phyloP scores from a whole-genome alignment of 495 filamentous ascomycete species.

The Penicillium odoratum region DNA sequence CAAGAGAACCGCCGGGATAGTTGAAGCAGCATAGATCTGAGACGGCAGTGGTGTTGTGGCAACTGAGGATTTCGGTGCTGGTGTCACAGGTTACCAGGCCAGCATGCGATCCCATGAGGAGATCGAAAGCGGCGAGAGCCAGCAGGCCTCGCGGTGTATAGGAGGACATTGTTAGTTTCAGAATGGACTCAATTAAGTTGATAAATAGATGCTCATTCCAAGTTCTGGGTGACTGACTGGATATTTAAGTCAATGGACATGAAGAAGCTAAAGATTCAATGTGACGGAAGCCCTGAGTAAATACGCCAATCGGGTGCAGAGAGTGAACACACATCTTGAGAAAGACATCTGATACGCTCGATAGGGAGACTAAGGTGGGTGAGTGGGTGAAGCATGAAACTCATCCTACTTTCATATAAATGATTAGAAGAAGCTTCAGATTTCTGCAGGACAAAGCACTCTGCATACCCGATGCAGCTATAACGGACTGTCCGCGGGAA shows the following conservation, averaged over 20 bases:
- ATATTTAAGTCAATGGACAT: background rate
- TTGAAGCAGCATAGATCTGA: conserved; percentile 70
- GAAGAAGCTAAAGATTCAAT: background rate
- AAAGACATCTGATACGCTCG: background rate
- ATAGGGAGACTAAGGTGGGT: background rate
- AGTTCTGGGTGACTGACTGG: background rate
- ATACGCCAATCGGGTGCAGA: background rate
- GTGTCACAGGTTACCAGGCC: conserved; percentile 22
- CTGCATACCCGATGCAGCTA: background rate
- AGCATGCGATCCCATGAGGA: conserved; percentile 19
- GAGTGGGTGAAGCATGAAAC: background rate
- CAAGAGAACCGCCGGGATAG: conserved; percentile 64
- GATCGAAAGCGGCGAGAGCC: conserved; percentile 23
- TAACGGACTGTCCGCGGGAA: background rate
- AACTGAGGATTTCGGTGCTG: conserved; percentile 29
- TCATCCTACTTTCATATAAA: background rate
- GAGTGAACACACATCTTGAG: background rate
- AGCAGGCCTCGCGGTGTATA: conserved; percentile 17
- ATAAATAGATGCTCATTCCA: background rate
- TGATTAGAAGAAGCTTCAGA: background rate
- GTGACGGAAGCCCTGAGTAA: background rate
- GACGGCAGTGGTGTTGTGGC: conserved; percentile 29
- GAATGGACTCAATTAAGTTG: background rate
- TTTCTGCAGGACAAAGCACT: background rate
- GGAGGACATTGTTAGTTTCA: background rate